These are phyloP conservation scores for Cruciata laevipes DNA, from an alignment of 257 asterid genomes.

Conservation along the genomic window DNA sequence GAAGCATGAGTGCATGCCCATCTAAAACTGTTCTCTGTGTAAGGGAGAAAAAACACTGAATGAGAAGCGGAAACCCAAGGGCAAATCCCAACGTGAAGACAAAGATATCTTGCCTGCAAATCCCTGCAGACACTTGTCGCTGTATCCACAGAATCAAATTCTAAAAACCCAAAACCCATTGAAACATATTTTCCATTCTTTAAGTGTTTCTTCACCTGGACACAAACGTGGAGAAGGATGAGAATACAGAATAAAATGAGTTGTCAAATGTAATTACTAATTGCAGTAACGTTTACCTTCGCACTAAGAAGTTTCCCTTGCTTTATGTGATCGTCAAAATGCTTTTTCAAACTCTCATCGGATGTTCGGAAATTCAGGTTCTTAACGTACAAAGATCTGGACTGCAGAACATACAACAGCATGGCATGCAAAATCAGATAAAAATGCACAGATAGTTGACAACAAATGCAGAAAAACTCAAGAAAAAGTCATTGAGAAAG, in stretches of 20 bases:
- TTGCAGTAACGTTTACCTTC: conserved; percentile 49
- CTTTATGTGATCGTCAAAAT: conserved; percentile 59
- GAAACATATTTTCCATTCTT: conserved; percentile 87
- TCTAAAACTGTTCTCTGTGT: conserved; percentile 80
- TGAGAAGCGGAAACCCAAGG: conserved; percentile 5
- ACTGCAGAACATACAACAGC: conserved; percentile 38
- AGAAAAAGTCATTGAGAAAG: background rate
- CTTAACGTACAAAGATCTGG: conserved; percentile 84
- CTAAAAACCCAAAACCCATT: conserved; percentile 91
- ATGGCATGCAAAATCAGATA: conserved; percentile 6
- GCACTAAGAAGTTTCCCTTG: conserved; percentile 72
- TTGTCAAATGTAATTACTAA: background rate
- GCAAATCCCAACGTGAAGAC: background rate
- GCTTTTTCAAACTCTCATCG: conserved; percentile 66
- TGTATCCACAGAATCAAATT: conserved; percentile 77
- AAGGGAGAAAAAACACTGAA: conserved; percentile 18
- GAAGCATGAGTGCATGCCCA: conserved; percentile 90
- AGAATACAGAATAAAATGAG: conserved; percentile 6
- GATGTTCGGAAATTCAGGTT: conserved; percentile 83
- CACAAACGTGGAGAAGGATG: background rate
- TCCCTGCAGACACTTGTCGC: conserved; percentile 68
- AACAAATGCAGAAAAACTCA: background rate
- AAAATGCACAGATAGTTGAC: background rate
- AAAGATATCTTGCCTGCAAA: conserved; percentile 48
- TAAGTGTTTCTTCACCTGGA: conserved; percentile 77